Evolutionary conservation across 2,329 filamentous ascomycete genomes (phyloP), one percentile per base, ranked within the genome.

Genomic region (Penicillium capsulatum): DNA sequence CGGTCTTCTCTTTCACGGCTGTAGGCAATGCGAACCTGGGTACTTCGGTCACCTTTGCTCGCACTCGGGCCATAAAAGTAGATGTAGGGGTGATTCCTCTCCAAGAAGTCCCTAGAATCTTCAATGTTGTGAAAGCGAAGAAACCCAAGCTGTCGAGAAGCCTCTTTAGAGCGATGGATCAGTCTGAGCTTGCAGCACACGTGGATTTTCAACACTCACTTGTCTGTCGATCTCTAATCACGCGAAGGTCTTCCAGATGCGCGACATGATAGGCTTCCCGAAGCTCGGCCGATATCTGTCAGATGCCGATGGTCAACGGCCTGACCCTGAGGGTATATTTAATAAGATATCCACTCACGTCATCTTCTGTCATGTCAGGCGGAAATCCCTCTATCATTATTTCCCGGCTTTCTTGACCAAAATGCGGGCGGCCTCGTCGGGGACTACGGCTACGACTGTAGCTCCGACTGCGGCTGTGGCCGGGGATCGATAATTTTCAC

Each of bases 161-260:
- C 58, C 48, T 74, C 76, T 79, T n/a, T n/a, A n/a, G n/a, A n/a
- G 14, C 9, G 19, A 30, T 6, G 26, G 10, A 28, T 28, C 6
- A 28, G 26, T n/a, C 9, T 28, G 26, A 28, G 4, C 10, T 4
- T n/a, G 6, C 9, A 14, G 10, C 6, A 28, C 13, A 28, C 4
- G 3, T 9, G 8, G 13, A 1, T 7, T 27, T 11, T 22, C 19
- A 47, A 17, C 13, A 55, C 63, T 47, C 63, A 79, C 76, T 77
- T 14, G 75, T 79, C 44, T 75, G 72, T 40, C 75, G 70, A 50
- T 80, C 76, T 43, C 75, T 73, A 50, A 80, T 80, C 36, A 80
- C 65, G 13, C 75, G 69, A 33, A 79, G 66, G 50, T 78, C 75
- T 53, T 79, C 75, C 44, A 80, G 60, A n/a, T 67, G 68, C 40